These are phyloP conservation scores for Knoxdaviesia proteae DNA, from an alignment of 2,329 filamentous ascomycete species.

Conservation along the genomic window DNA sequence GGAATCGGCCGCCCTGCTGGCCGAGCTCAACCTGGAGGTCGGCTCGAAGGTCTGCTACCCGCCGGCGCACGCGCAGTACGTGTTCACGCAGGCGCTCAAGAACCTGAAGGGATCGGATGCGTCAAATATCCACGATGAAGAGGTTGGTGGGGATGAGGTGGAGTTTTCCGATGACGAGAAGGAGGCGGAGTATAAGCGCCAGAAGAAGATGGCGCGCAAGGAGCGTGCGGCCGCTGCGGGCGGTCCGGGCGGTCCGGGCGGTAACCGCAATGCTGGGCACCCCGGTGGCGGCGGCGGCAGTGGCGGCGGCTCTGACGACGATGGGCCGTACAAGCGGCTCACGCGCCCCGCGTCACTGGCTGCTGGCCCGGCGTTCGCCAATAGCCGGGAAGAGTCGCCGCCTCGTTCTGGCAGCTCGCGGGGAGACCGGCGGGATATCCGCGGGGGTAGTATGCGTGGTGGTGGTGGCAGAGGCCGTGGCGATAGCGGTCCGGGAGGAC, in stretches of 20 bases:
- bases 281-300: conserved; percentile 17
- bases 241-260: conserved; percentile 12
- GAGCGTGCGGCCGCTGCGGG: conserved; percentile 10
- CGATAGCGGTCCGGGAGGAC: conserved; percentile 16
- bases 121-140: conserved; percentile 87
- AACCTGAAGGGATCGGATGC: conserved; percentile 76
- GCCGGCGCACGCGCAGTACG: conserved; percentile 54
- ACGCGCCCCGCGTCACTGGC: conserved; percentile 45
- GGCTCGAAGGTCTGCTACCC: conserved; percentile 62
- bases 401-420: conserved; percentile 13
- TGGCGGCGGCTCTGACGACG: conserved; percentile 47
- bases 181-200: conserved; percentile 61
- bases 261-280: conserved; percentile 14
- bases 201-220: conserved; percentile 44
- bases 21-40: conserved; percentile 41
- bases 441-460: conserved; percentile 19
- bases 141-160: conserved; percentile 64
- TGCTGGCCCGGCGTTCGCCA: conserved; percentile 23
- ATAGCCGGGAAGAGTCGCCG: conserved; percentile 18
- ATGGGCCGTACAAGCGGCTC: conserved; percentile 52
- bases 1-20: conserved; percentile 44
- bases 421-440: conserved; percentile 21
- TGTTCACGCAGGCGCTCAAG: conserved; percentile 70
- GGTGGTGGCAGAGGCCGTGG: conserved; percentile 16
- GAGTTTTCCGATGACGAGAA: conserved; percentile 96